Evolutionary conservation across 192 early-diverging fungal species (phyloP).

Genomic region (Gigaspora rosea): DNA sequence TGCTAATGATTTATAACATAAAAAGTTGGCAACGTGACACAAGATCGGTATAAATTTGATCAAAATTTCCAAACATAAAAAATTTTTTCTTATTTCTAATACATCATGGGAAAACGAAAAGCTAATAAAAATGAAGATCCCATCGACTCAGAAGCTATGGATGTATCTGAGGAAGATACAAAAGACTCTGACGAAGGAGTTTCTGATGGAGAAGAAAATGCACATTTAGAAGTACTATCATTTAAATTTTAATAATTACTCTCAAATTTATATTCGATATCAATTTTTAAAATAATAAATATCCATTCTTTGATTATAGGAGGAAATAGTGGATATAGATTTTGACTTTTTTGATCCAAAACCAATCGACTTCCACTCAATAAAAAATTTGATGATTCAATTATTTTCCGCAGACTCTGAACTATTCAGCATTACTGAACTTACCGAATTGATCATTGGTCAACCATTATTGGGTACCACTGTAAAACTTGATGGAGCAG

Average conservation of each 20-base stretch:
- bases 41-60: neutral
- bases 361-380: conserved; percentile 84
- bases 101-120: conserved; percentile 3
- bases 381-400: conserved; percentile 83
- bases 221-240: neutral
- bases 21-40: neutral
- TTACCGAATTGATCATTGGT: conserved; percentile 80
- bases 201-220: conserved; percentile 2
- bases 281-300: too few species aligned
- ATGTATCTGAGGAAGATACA: neutral
- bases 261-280: too few species aligned
- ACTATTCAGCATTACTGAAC: conserved; percentile 67
- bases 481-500: conserved; percentile 83
- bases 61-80: neutral
- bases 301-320: neutral
- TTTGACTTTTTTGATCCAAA: conserved; percentile 96
- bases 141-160: neutral
- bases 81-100: neutral
- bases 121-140: neutral
- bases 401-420: conserved; percentile 82
- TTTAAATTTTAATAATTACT: too few species aligned
- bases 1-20: too few species aligned
- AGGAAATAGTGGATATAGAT: conserved; percentile 65
- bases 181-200: neutral
- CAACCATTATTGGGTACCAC: conserved; percentile 81